Evolutionary conservation across 202 grass and related monocot genomes (phyloP).

Genomic region (Saccharum hybrid): DNA sequence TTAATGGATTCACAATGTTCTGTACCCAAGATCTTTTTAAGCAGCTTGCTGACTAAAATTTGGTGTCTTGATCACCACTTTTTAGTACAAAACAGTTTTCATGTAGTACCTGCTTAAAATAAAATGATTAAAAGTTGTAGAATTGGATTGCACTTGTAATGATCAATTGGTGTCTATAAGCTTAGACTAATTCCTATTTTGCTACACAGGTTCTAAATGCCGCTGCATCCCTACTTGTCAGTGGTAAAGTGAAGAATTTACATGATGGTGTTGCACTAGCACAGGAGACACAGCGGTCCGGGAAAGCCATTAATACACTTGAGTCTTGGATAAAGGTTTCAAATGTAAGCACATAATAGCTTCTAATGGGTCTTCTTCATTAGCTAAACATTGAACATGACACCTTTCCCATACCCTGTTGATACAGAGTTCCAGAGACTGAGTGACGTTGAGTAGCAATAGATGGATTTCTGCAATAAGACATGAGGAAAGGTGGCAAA

Average conservation of each 20-base stretch:
- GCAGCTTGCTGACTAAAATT: background rate
- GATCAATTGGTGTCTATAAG: background rate
- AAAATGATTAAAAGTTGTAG: background rate
- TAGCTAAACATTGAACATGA: constrained; percentile 32
- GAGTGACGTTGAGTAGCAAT: constrained; percentile 24
- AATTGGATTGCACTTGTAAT: background rate
- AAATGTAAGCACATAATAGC: constrained; percentile 51
- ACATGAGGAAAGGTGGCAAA: constrained; percentile 22
- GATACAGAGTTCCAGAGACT: constrained; percentile 44
- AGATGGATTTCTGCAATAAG: constrained; percentile 29
- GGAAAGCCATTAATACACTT: constrained; percentile 73
- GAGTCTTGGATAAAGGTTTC: constrained; percentile 78
- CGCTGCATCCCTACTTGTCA: constrained; percentile 78
- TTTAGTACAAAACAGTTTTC: background rate
- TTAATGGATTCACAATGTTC: background rate
- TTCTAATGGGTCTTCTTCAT: background rate
- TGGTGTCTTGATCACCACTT: background rate
- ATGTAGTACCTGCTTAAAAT: background rate
- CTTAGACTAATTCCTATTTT: constrained; percentile 17
- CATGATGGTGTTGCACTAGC: constrained; percentile 71
- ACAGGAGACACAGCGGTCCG: constrained; percentile 70
- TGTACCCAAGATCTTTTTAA: background rate
- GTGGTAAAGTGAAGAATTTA: constrained; percentile 68
- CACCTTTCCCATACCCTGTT: constrained; percentile 6
- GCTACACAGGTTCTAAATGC: constrained; percentile 73